These are phyloP conservation scores for Sugiyamaella lignohabitans DNA, from an alignment of 805 yeast species.

Conservation along the genomic window DNA sequence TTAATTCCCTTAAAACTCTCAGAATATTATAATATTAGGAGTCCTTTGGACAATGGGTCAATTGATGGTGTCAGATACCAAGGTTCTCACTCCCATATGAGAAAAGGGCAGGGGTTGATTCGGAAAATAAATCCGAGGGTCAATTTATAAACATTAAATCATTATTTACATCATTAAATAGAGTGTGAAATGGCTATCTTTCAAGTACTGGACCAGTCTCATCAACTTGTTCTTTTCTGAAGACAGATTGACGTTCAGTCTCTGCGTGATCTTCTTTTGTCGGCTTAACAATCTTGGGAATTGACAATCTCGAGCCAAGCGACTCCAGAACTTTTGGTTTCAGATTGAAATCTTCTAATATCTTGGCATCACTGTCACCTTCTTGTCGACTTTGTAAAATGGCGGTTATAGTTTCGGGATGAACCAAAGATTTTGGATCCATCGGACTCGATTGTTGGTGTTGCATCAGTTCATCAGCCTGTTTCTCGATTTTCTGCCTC, in stretches of 20 bases:
- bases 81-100: too few species aligned
- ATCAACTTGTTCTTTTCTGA: neutral
- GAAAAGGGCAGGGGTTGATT: too few species aligned
- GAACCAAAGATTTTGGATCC: constrained; percentile 13
- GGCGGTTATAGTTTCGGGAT: constrained; percentile 23
- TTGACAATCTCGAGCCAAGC: constrained; percentile 9
- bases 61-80: too few species aligned
- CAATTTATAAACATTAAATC: too few species aligned
- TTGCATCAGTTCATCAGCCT: neutral
- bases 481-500: constrained; percentile 6
- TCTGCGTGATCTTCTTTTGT: neutral
- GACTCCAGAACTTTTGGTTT: constrained; percentile 17
- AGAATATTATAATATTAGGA: too few species aligned
- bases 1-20: too few species aligned
- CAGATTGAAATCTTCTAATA: constrained; percentile 17
- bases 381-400: constrained; percentile 19
- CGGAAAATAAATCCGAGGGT: too few species aligned
- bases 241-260: neutral
- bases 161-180: too few species aligned
- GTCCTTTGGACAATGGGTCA: too few species aligned
- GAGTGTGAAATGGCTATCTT: neutral
- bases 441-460: neutral
- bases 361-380: constrained; percentile 20
- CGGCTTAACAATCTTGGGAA: constrained; percentile 1
- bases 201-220: neutral